Base-by-base conservation (phyloP, 108 stramenopile species). In the Mediolabrus comicus region DNA sequence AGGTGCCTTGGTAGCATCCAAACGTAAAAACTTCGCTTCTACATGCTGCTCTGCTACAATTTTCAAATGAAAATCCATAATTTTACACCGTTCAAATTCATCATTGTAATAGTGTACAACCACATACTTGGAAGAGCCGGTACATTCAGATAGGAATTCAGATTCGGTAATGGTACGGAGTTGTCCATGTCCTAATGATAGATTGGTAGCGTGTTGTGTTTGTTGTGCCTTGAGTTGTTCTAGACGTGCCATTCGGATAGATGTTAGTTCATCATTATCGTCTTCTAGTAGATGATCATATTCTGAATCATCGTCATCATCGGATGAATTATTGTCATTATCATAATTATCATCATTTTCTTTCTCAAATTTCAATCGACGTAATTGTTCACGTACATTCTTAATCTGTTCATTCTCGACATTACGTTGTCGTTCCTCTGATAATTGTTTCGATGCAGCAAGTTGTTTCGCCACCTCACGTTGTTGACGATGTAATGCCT, bases 81-180 rank as follows among this genome's bases (percentile, higher is more conserved):
- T 87, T 69, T 95, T 92, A 64, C 95, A 97, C 25, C 90, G 80
- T 72, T 91, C 86, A 73, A 98, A 98, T 39, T 98, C 98, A 13
- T 94, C 80, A 71, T 99, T 98, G 74, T 86, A 98, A 75, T 97
- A 99, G 54, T 99, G 98, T 3, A 96, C 89, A 29, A 83, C 87
- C 35, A 94, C 91, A 54, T 30, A 92, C 63, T 82, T 66, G 64
- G 86, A 85, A 17, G 65, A 66, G 2, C 83, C 82, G 25, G 87
- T 80, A 49, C 93, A 91, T 85, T 99, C 97, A 4, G 95, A 72
- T 26, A 99, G 78, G 72, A 98, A 99, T 53, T 98, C 96, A 62
- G 98, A 97, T 68, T 99, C 97, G 12, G 71, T 14, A 71, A 99
- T 97, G 62, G 96, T 96, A 12, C 97, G 88, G 51, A 93, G 87